These are phyloP conservation scores for Chlamydomonas asymmetrica DNA, from an alignment of 139 green algal genomes.

Conservation along the genomic window DNA sequence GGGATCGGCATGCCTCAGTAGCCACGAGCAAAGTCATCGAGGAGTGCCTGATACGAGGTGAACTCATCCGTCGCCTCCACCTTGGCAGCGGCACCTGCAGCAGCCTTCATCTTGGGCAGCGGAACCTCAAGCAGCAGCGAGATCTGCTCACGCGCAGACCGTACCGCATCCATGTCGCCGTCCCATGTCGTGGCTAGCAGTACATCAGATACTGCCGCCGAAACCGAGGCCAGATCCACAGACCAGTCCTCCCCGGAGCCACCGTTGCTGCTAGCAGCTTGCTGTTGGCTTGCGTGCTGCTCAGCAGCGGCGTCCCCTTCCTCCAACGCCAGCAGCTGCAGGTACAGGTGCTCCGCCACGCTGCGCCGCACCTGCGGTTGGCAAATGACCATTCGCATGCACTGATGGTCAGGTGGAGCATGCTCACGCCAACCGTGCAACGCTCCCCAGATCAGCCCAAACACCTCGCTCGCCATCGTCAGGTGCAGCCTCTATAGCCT, in stretches of 20 bases:
- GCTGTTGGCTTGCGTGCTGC: neutral
- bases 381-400: neutral
- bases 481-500: too few species aligned
- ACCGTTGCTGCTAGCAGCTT: neutral
- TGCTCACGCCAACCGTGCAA: neutral
- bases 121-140: conserved; percentile 39
- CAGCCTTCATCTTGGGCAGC: conserved; percentile 39
- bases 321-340: conserved; percentile 70
- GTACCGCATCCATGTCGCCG: conserved; percentile 51
- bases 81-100: neutral
- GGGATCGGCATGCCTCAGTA: too few species aligned
- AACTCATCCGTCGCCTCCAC: conserved; percentile 51
- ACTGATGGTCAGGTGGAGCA: neutral
- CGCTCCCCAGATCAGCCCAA: too few species aligned
- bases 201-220: conserved; percentile 51
- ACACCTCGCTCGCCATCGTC: too few species aligned
- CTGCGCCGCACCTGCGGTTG: conserved; percentile 52
- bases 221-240: neutral
- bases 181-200: conserved; percentile 68
- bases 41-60: conserved; percentile 63
- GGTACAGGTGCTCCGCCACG: conserved; percentile 86
- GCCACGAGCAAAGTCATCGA: conserved; percentile 56
- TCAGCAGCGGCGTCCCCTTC: conserved; percentile 1
- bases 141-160: conserved; percentile 40
- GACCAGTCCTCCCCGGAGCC: neutral